These are phyloP conservation scores for Gypsophila paniculata DNA, from an alignment of 179 eudicot genomes.

Conservation along the genomic window DNA sequence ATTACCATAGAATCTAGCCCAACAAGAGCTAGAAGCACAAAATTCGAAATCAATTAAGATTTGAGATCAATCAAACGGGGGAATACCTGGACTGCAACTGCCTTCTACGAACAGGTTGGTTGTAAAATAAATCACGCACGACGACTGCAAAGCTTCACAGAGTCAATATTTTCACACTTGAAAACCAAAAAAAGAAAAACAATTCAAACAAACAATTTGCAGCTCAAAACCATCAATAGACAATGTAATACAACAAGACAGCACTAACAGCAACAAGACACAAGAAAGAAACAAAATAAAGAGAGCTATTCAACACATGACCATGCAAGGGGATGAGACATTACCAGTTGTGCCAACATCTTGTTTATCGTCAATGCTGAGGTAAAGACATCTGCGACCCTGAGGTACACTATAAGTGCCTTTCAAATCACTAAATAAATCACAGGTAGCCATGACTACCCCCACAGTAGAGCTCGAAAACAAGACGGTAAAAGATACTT, in stretches of 20 bases:
- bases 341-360: slow-evolving; percentile 89
- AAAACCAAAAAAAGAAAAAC: not conserved
- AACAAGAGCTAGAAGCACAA: not conserved
- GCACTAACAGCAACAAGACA: not conserved
- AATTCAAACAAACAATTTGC: slow-evolving; percentile 8
- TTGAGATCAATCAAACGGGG: slow-evolving; percentile 1
- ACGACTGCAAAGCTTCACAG: slow-evolving; percentile 44
- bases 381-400: slow-evolving; percentile 76
- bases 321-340: not conserved
- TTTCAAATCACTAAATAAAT: slow-evolving; percentile 9
- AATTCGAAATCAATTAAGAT: not conserved
- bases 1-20: slow-evolving; percentile 1
- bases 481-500: slow-evolving; percentile 22
- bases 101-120: slow-evolving; percentile 92
- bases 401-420: slow-evolving; percentile 25
- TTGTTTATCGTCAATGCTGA: slow-evolving; percentile 70
- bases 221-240: slow-evolving; percentile 12
- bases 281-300: not conserved
- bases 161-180: not conserved
- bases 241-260: not conserved
- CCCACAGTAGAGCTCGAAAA: slow-evolving; percentile 5
- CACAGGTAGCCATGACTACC: slow-evolving; percentile 12
- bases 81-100: slow-evolving; percentile 73
- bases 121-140: slow-evolving; percentile 87
- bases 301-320: slow-evolving; percentile 1